phyloP scores from a whole-genome alignment of 73 alveolate genomes.

The Blepharisma japonicum region DNA sequence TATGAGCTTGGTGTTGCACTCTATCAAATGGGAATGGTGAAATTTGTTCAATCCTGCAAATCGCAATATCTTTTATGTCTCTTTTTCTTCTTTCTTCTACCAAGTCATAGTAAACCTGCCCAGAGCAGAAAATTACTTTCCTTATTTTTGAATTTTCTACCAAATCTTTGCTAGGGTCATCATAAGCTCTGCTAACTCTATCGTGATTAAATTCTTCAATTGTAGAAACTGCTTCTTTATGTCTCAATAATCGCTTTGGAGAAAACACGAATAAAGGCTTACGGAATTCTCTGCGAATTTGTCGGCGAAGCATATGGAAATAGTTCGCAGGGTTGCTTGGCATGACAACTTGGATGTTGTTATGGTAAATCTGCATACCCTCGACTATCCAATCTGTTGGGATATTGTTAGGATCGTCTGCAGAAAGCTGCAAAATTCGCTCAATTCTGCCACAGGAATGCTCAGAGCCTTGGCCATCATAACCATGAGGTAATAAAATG shows the following conservation, averaged over 20 bases:
- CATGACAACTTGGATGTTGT: constrained; percentile 66
- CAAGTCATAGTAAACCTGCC: constrained; percentile 75
- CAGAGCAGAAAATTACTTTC: constrained; percentile 76
- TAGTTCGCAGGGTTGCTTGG: constrained; percentile 77
- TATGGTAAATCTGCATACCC: constrained; percentile 35
- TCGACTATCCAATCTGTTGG: constrained; percentile 40
- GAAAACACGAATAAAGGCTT: constrained; percentile 81
- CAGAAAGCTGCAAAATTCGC: constrained; percentile 68
- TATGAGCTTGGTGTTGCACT: constrained; percentile 47
- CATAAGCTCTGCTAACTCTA: constrained; percentile 41
- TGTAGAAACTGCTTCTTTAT: constrained; percentile 40
- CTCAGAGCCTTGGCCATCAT: constrained; percentile 89
- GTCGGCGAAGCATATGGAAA: constrained; percentile 81
- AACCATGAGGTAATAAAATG: constrained; percentile 81
- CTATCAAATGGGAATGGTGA: constrained; percentile 94
- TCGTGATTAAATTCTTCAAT: constrained; percentile 47
- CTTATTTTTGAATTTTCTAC: constrained; percentile 49
- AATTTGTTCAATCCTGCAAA: constrained; percentile 82
- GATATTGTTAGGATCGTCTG: constrained; percentile 66
- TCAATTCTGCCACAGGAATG: constrained; percentile 88
- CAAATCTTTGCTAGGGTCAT: constrained; percentile 42
- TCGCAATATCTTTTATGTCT: constrained; percentile 71
- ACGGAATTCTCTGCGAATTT: constrained; percentile 81
- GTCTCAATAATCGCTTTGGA: constrained; percentile 85
- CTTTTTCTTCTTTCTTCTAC: constrained; percentile 49